Conservation (phyloP, 352 stramenopile species). For the Globisporangium cederbergense region DNA sequence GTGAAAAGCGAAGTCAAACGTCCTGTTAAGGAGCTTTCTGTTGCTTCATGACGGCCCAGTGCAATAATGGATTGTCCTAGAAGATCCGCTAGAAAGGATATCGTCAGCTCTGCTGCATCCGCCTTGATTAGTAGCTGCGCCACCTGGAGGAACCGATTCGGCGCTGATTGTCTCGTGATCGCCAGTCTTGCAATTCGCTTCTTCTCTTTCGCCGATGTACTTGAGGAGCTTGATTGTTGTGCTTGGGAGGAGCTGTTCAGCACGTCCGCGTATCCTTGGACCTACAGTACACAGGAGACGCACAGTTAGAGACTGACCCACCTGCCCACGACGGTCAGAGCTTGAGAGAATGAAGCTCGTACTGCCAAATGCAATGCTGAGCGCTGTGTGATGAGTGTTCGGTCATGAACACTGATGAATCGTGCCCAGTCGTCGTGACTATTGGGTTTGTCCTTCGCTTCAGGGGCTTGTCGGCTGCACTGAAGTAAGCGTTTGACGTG, state of each 20-base stretch:
- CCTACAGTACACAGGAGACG: constrained; percentile 8
- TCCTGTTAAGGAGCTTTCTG: constrained; percentile 9
- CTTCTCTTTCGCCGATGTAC: background rate
- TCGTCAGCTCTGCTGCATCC: constrained; percentile 20
- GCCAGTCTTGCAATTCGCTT: constrained; percentile 7
- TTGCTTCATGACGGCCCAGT: no score
- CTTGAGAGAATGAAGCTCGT: constrained; percentile 3
- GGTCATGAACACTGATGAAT: constrained; percentile 24
- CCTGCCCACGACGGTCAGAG: no score
- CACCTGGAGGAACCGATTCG: constrained; percentile 34
- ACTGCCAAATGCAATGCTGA: constrained; percentile 54
- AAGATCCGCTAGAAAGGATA: constrained; percentile 17
- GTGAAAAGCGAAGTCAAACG: background rate
- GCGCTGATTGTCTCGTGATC: constrained; percentile 2
- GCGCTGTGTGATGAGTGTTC: constrained; percentile 27
- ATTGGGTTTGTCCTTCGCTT: background rate
- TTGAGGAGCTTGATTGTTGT: background rate
- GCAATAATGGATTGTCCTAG: background rate
- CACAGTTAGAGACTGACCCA: background rate
- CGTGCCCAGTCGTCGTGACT: background rate
- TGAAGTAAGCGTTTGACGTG: constrained; percentile 26
- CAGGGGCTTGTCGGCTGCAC: background rate
- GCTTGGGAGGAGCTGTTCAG: background rate
- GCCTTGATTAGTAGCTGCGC: constrained; percentile 31
- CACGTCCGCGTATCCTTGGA: constrained; percentile 32